Base-by-base conservation (phyloP, 352 stramenopile genomes). In the Blastocystis sp. region DNA sequence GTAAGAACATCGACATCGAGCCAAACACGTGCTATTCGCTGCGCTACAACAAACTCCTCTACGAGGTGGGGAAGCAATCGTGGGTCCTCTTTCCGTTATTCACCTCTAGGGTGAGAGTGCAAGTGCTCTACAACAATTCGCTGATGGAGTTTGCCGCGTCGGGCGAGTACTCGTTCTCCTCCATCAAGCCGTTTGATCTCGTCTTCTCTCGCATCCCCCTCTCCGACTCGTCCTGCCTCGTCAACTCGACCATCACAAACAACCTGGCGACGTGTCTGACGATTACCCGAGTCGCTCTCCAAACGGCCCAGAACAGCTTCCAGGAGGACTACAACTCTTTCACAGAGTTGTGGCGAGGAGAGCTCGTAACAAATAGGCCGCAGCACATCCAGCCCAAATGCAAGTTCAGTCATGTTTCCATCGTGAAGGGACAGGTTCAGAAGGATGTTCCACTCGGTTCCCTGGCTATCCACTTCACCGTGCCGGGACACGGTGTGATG, bases 81-180 rank as follows among this genome's bases (percentile, higher is more conserved):
- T 81, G 41, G 34, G 21, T 48, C 43, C 41, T 11, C 28, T 48
- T 1, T 17, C 28, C 21, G 38, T 2, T 65, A 34, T 9, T 65
- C 28, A n/a, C 28, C 3, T 17, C 21, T 64, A 81, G 71, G n/a
- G 71, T 81, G 28, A 21, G 48, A 19, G 23, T 81, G 23, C 41
- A 19, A 48, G 43, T 81, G 10, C 17, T n/a, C 40, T 81, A 64
- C 43, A 64, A 81, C 19, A 81, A 81, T 81, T 81, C 71, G 23
- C 45, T 64, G 19, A 66, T 41, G 38, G 21, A 62, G n/a, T 81
- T 81, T 43, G 23, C 48, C 14, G 14, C 23, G 4, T 40, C 71
- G 21, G n/a, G 48, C 3, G 23, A 2, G 5, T 38, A 52, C n/a
- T 66, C 21, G 71, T 81, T 81, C 66, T 19, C 21, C 10, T 81